These are phyloP conservation scores for Lactarius psammicola DNA, from an alignment of 768 basidiomycete species.

Conservation along the genomic window DNA sequence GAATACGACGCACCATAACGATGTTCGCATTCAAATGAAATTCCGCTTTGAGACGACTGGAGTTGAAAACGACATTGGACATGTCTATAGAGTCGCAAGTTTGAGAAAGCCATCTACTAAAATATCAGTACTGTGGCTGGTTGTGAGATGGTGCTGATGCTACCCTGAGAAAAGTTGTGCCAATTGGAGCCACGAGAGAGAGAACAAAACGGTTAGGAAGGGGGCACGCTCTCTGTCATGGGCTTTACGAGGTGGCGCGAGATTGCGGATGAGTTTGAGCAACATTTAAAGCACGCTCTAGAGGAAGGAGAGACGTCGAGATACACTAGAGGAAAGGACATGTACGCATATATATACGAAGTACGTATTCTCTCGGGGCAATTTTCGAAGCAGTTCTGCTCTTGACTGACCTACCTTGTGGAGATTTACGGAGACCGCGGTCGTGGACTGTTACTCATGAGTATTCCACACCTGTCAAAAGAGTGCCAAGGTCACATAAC, in stretches of 20 bases:
- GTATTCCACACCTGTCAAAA: not conserved
- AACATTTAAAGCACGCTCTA: conserved; percentile 3
- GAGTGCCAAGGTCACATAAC: not conserved
- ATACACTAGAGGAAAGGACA: not conserved
- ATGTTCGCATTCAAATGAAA: conserved; percentile 42
- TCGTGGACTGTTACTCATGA: not conserved
- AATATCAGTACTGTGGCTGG: not conserved
- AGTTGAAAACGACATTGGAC: conserved; percentile 67
- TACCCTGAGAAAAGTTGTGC: conserved; percentile 56
- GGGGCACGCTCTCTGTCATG: conserved; percentile 29
- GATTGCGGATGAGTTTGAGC: conserved; percentile 7
- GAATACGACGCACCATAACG: conserved; percentile 42
- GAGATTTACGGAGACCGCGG: not conserved
- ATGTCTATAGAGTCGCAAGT: conserved; percentile 84
- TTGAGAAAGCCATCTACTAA: conserved; percentile 74
- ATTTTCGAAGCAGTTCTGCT: not conserved
- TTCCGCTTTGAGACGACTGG: conserved; percentile 45
- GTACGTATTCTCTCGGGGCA: not conserved
- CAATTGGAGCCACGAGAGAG: conserved; percentile 49
- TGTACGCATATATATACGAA: not conserved
- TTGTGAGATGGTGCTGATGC: not conserved
- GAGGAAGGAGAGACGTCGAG: not conserved
- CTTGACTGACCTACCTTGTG: not conserved
- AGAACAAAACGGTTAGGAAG: conserved; percentile 41
- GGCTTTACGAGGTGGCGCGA: conserved; percentile 1